Evolutionary conservation across 2,329 filamentous ascomycete genomes (phyloP).

Genomic region (Cucurbitaria berberidis): DNA sequence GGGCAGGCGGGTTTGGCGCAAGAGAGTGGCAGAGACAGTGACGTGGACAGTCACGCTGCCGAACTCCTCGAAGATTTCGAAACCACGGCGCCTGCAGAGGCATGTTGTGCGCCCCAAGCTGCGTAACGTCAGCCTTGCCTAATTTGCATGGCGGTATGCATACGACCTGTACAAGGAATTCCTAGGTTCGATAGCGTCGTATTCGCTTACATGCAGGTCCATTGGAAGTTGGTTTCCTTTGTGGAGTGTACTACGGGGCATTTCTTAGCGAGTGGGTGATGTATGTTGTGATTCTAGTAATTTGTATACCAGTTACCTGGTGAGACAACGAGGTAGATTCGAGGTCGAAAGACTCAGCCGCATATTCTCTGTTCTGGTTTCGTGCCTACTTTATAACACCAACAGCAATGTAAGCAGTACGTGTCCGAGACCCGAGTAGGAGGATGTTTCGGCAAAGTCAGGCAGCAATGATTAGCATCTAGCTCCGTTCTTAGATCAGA

Average conservation of each 20-base stretch:
- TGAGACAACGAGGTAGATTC: no score
- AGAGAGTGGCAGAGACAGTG: background rate
- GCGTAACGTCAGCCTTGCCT: background rate
- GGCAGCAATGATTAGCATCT: background rate
- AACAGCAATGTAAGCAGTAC: no score
- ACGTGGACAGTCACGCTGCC: background rate
- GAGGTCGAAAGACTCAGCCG: no score
- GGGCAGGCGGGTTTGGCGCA: background rate
- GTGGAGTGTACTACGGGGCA: background rate
- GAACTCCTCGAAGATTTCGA: background rate
- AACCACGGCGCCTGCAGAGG: background rate
- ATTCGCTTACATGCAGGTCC: background rate
- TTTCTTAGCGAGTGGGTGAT: background rate
- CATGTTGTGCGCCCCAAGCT: background rate
- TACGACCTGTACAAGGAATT: background rate
- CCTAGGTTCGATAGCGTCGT: background rate
- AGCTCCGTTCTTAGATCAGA: no score
- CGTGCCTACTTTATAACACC: no score
- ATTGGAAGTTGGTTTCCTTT: background rate
- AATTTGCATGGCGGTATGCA: background rate
- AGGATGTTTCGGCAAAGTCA: background rate
- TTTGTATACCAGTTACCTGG: no score
- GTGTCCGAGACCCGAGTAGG: no score
- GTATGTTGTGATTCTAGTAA: no score
- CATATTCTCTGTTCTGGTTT: no score